Evolutionary conservation across 768 basidiomycete species (phyloP).

Genomic region (Lepiota venenata): DNA sequence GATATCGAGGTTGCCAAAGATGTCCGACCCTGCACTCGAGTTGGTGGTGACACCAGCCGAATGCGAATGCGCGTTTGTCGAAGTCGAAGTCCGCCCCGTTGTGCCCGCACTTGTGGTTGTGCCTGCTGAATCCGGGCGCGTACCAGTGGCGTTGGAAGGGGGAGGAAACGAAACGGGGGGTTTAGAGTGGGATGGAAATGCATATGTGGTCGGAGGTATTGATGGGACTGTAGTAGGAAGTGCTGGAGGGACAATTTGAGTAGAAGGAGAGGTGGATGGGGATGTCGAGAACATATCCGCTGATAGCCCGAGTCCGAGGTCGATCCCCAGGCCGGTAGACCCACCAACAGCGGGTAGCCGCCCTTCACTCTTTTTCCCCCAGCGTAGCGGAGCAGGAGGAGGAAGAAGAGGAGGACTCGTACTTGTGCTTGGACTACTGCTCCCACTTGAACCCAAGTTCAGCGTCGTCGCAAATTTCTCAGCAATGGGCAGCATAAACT

Average conservation of each 20-base stretch:
- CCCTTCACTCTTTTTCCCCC: no score
- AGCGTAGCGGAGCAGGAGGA: no score
- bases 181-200: neutral
- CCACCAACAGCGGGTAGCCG: no score
- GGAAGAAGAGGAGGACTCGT: no score
- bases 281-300: constrained; percentile 7
- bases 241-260: neutral
- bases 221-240: neutral
- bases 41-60: constrained; percentile 8
- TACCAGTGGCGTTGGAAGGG: constrained; percentile 1
- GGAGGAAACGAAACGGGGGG: constrained; percentile 3
- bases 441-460: constrained; percentile 2
- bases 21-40: constrained; percentile 10
- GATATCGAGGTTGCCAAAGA: constrained; percentile 11
- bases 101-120: neutral
- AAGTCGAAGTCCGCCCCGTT: neutral
- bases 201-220: neutral
- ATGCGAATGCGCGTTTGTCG: constrained; percentile 15
- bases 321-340: neutral
- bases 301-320: constrained; percentile 4
- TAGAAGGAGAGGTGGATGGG: neutral
- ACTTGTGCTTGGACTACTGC: no score
- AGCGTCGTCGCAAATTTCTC: constrained; percentile 41
- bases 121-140: neutral
- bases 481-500: constrained; percentile 38